These are phyloP conservation scores for Eucalyptus camaldulensis DNA, from an alignment of 345 rosid genomes.

Conservation along the genomic window DNA sequence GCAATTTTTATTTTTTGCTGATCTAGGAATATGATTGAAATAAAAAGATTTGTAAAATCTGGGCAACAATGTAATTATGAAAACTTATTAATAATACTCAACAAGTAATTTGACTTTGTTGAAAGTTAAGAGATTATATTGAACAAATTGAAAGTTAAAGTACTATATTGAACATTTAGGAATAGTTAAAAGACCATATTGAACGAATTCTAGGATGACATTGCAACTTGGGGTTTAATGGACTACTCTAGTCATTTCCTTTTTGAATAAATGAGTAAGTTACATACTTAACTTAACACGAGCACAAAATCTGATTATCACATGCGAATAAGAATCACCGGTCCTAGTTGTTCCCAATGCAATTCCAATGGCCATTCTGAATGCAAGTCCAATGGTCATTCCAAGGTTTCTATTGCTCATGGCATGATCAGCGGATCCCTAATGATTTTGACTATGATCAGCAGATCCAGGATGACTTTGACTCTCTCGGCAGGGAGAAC, in stretches of 20 bases:
- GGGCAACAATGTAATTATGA: not conserved
- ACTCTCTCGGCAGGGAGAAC: constrained; percentile 9
- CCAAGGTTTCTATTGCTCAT: not conserved
- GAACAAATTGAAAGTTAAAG: not conserved
- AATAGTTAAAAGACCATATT: not conserved
- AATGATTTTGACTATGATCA: not conserved
- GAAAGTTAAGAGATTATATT: not conserved
- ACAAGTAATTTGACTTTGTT: not conserved
- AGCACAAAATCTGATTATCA: not conserved
- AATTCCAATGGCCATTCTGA: not conserved
- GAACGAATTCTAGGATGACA: not conserved
- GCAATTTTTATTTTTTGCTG: not conserved
- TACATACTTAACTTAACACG: not conserved
- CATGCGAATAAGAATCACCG: accelerated
- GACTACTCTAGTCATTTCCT: not conserved
- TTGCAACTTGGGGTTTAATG: not conserved
- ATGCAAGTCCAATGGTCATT: not conserved
- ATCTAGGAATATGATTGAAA: not conserved
- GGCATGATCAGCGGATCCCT: not conserved
- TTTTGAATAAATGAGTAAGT: not conserved
- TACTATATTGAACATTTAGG: not conserved
- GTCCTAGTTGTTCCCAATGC: not conserved
- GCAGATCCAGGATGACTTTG: not conserved
- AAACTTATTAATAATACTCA: not conserved
- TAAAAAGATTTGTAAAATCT: not conserved